Conservation (phyloP, 257 asterid genomes). For the Przewalskia tangutica region DNA sequence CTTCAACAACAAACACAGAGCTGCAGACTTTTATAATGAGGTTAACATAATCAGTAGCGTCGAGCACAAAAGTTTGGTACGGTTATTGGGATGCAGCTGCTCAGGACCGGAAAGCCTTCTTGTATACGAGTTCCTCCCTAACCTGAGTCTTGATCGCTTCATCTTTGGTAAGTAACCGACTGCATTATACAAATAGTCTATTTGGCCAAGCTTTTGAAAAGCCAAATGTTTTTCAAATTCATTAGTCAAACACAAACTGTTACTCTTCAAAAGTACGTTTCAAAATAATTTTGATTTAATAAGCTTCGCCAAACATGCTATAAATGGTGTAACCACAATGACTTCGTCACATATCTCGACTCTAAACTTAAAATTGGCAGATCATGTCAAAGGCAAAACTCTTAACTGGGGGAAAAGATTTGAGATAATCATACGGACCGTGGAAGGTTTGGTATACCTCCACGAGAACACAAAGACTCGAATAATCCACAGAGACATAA, state of each 20-base stretch:
- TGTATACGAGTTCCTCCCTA: slow-evolving; percentile 18
- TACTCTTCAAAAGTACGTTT: no score
- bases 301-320: no score
- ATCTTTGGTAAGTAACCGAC: slow-evolving; percentile 19
- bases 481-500: slow-evolving; percentile 38
- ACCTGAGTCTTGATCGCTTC: slow-evolving; percentile 22
- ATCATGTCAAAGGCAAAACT: slow-evolving; percentile 20
- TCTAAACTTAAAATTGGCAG: slow-evolving; percentile 10
- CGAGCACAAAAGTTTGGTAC: slow-evolving; percentile 18
- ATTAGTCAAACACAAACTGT: no score
- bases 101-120: slow-evolving; percentile 26
- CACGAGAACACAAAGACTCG: slow-evolving; percentile 26
- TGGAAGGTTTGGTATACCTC: slow-evolving; percentile 36
- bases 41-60: slow-evolving; percentile 21
- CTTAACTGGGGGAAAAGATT: slow-evolving; percentile 41
- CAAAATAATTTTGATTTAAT: no score
- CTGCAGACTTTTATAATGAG: slow-evolving; percentile 21
- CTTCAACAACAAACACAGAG: slow-evolving; percentile 14
- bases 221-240: no score
- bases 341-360: not conserved
- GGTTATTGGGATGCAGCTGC: slow-evolving; percentile 22
- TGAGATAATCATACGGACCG: slow-evolving; percentile 29
- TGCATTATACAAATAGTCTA: no score
- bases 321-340: not conserved
- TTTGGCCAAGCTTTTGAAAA: no score